Evolutionary conservation across 306 rosid species (phyloP).

Genomic region (Canavalia ensiformis): DNA sequence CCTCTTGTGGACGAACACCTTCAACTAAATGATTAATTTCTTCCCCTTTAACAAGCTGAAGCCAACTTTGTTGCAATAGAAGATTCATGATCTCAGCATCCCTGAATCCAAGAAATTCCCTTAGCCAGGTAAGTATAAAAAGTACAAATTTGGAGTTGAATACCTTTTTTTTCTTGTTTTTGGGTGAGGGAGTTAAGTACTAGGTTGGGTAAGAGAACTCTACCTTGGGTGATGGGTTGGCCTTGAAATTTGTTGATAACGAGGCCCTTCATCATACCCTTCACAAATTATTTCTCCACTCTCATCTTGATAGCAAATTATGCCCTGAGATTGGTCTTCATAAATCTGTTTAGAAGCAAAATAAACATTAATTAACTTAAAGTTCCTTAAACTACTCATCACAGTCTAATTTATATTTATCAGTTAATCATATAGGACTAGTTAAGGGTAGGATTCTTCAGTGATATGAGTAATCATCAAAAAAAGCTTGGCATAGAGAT

Average conservation of each 20-base stretch:
- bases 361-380: constrained; percentile 34
- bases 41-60: constrained; percentile 64
- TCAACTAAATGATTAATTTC: constrained; percentile 58
- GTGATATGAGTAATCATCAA: background rate
- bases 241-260: constrained; percentile 62
- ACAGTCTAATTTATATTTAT: background rate
- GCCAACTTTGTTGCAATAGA: constrained; percentile 68
- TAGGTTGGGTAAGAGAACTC: background rate
- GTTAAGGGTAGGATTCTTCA: background rate
- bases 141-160: background rate
- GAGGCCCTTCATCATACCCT: constrained; percentile 94
- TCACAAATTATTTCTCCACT: constrained; percentile 88
- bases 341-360: constrained; percentile 64
- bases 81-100: constrained; percentile 72
- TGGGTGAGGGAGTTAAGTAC: background rate
- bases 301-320: constrained; percentile 84
- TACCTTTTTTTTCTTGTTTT: background rate
- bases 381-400: background rate
- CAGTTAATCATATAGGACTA: background rate
- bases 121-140: constrained; percentile 9
- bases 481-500: background rate
- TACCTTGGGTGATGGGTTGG: constrained; percentile 63
- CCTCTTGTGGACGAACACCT: constrained; percentile 65
- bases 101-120: constrained; percentile 48
- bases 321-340: constrained; percentile 81